A percentile compares a stretch with the other conserved stretches of the same genome.
Conservation (phyloP, 768 basidiomycete genomes). For the Asterophora parasitica region DNA sequence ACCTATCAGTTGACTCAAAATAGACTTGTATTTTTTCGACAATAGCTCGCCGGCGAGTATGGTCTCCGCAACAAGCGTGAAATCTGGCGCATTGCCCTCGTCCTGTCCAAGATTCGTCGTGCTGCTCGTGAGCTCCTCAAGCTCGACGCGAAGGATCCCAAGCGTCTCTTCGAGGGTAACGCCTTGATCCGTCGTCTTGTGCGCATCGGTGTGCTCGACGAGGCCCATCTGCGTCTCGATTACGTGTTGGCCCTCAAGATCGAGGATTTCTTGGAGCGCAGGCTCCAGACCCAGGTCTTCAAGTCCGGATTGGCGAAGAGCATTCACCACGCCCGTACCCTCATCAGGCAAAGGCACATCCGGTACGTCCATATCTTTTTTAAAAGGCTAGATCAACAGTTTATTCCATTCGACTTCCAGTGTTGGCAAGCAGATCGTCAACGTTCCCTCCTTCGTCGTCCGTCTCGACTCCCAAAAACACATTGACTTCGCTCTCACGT, state of each 20-base stretch:
- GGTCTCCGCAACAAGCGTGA: conserved; percentile 99
- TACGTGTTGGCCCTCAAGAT: conserved; percentile 99
- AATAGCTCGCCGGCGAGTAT: conserved; percentile 98
- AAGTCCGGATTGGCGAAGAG: conserved; percentile 96
- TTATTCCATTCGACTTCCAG: conserved; percentile 30
- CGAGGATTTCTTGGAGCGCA: conserved; percentile 99
- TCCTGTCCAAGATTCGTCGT: conserved; percentile 99
- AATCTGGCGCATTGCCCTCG: conserved; percentile 99
- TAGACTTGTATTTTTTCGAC: not conserved
- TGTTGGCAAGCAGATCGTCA: conserved; percentile 98
- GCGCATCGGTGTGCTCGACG: conserved; percentile 99
- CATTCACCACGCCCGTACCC: conserved; percentile 97
- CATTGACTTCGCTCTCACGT: conserved; percentile 97
- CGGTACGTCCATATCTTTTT: conserved; percentile 50
- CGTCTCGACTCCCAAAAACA: conserved; percentile 99
- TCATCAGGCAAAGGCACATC: conserved; percentile 98
- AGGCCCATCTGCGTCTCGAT: conserved; percentile 98
- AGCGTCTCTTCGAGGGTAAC: conserved; percentile 99
- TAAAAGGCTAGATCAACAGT: not conserved
- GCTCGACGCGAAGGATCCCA: conserved; percentile 99
- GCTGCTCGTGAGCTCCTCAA: conserved; percentile 99
- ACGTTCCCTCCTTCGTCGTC: conserved; percentile 97
- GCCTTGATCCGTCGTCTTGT: conserved; percentile 94
- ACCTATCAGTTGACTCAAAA: not conserved
- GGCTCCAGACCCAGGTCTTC: conserved; percentile 99